These are phyloP conservation scores for Neurospora intermedia DNA, from an alignment of 495 filamentous ascomycete genomes.

Conservation along the genomic window DNA sequence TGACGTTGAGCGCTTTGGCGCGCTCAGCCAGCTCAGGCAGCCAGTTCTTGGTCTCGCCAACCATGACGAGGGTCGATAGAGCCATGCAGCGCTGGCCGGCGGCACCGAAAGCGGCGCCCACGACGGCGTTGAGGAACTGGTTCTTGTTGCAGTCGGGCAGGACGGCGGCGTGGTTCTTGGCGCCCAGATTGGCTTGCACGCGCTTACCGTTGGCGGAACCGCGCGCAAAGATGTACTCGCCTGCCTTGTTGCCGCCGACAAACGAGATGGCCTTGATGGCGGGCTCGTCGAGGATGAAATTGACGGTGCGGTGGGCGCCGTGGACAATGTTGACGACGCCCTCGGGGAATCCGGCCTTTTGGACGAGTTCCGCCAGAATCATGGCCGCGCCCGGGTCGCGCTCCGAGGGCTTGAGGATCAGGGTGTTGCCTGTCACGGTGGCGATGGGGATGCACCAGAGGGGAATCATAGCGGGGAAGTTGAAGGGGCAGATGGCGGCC, in stretches of 20 bases:
- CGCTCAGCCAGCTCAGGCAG: constrained; percentile 82
- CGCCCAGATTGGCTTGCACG: constrained; percentile 96
- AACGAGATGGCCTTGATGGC: constrained; percentile 97
- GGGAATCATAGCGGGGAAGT: constrained; percentile 99
- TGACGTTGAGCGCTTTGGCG: constrained; percentile 79
- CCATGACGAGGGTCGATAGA: constrained; percentile 83
- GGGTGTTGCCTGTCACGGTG: constrained; percentile 85
- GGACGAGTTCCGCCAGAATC: constrained; percentile 88
- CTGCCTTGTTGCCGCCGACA: constrained; percentile 91
- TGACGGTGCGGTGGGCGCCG: constrained; percentile 79
- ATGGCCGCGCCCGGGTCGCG: constrained; percentile 96
- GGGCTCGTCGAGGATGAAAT: constrained; percentile 95
- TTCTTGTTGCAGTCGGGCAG: constrained; percentile 98
- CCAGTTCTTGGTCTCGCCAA: constrained; percentile 92
- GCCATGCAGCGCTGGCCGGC: constrained; percentile 98
- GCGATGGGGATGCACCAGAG: constrained; percentile 95
- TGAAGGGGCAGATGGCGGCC: constrained; percentile 97
- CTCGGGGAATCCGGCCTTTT: constrained; percentile 85
- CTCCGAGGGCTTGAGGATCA: constrained; percentile 95
- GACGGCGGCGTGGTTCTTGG: constrained; percentile 96
- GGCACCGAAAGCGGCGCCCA: constrained; percentile 91
- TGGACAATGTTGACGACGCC: constrained; percentile 95
- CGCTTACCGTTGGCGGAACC: constrained; percentile 85
- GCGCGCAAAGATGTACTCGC: constrained; percentile 90
- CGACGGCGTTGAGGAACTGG: constrained; percentile 86